These are phyloP conservation scores for Pseudopithomyces maydicus DNA, from an alignment of 2,329 filamentous ascomycete genomes.

Conservation along the genomic window DNA sequence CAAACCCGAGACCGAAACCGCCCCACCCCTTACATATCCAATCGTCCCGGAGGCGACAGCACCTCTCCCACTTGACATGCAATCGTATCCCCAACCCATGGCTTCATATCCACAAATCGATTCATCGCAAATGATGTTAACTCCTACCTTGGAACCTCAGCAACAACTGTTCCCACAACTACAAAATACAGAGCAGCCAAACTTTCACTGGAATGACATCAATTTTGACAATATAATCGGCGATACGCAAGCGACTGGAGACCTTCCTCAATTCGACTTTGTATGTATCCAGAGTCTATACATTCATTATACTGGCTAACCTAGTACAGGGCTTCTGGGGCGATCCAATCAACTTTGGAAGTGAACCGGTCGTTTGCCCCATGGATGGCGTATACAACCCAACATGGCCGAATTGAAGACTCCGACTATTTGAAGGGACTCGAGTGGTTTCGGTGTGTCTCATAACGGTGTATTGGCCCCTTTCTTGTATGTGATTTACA, in stretches of 20 bases:
- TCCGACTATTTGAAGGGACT: background rate
- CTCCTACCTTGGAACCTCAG: background rate
- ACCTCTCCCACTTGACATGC: background rate
- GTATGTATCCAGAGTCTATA: conserved; percentile 23
- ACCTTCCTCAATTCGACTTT: conserved; percentile 44
- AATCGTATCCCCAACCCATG: background rate
- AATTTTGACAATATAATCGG: conserved; percentile 42
- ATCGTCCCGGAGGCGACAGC: conserved; percentile 6
- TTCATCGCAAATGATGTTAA: background rate
- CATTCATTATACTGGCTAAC: conserved; percentile 15
- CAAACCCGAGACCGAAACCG: conserved; percentile 19
- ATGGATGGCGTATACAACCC: conserved; percentile 7
- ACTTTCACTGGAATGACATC: conserved; percentile 39
- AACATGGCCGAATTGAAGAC: background rate
- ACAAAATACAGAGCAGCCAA: conserved; percentile 13
- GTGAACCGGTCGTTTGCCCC: conserved; percentile 23
- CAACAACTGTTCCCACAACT: conserved; percentile 8
- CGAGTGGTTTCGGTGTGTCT: too few relatives aligned
- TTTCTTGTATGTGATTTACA: too few relatives aligned
- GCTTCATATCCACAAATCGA: background rate
- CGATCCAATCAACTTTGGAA: conserved; percentile 42
- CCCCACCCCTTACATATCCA: conserved; percentile 18
- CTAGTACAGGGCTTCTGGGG: conserved; percentile 41
- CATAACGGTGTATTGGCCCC: too few relatives aligned
- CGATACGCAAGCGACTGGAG: conserved; percentile 26